Evolutionary conservation across 129 eudicot species (phyloP), one percentile per base, ranked within the genome.

Genomic region (Saposhnikovia divaricata): DNA sequence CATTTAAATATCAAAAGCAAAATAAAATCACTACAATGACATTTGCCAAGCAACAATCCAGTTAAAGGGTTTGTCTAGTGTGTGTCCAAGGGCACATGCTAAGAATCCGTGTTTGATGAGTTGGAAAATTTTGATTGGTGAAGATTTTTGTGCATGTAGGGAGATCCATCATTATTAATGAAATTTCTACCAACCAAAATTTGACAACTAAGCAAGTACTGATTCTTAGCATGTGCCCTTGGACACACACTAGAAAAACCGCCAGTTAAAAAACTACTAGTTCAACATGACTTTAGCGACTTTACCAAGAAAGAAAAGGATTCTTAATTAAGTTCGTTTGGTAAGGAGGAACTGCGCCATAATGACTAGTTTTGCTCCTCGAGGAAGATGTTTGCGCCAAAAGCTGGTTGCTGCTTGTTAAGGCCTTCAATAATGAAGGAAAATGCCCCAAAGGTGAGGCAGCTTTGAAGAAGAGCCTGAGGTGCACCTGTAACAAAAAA

Each of bases 401-500:
- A 82, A 55, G 98, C 97, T 27, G 98, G 88, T 81, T 88, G 93
- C 82, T 80, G 86, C 82, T 90, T 90, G 93, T 94, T 94, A 42
- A 91, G 91, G n/a, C 93, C 92, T 87, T 94, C 98, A 4, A 91
- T 82, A 51, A 94, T 55, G 76, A 91, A 88, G 4, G 97, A 89
- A 79, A 94, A 94, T 42, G 97, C 97, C 70, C 98, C 98, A 75
- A 91, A 91, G 18, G 97, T 94, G 69, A 90, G 76, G 65, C 98
- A 94, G 82, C 89, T 94, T 79, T 91, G 96, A 19, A 91, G 90
- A 78, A 94, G 97, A 50, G 93, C 92, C 77, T 88, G 96, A 28
- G 98, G 97, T 50, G 93, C 86, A 81, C 97, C 98, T 93, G 84
- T 15, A 77, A 72, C 46, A 15, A 5, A 72, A 8, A 73, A 39